A percentile compares a stretch with the other conserved stretches of the same genome.
Conservation (phyloP, 75 land plant genomes). For the Picea sitchensis region DNA sequence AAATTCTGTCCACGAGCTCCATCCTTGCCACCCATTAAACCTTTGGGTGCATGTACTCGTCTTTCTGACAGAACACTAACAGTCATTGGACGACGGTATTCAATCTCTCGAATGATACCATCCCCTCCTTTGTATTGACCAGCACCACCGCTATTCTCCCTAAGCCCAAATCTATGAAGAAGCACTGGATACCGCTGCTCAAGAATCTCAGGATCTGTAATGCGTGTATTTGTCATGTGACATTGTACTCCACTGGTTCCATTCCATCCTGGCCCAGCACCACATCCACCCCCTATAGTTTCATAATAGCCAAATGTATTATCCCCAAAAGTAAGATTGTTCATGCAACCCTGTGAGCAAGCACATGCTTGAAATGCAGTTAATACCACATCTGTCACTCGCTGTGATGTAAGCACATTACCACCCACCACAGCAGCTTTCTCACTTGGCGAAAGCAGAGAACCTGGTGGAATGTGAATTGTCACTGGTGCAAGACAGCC, state of each 20-base stretch:
- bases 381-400: constrained; percentile 88
- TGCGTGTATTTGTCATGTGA: constrained; percentile 98
- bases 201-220: constrained; percentile 98
- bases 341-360: constrained; percentile 99
- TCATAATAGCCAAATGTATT: constrained; percentile 94
- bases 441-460: constrained; percentile 95
- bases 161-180: constrained; percentile 71
- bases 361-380: constrained; percentile 98
- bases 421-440: constrained; percentile 99
- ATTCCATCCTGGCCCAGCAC: constrained; percentile 92
- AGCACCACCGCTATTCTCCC: constrained; percentile 84
- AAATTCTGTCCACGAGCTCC: constrained; percentile 85
- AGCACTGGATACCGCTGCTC: constrained; percentile 98
- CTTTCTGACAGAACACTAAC: constrained; percentile 97
- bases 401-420: constrained; percentile 97
- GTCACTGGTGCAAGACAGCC: constrained; percentile 97
- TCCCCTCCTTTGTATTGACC: constrained; percentile 87
- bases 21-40: constrained; percentile 75
- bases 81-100: constrained; percentile 76
- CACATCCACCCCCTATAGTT: constrained; percentile 97
- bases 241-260: constrained; percentile 98
- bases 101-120: constrained; percentile 86
- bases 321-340: constrained; percentile 97
- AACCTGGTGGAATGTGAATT: constrained; percentile 75
- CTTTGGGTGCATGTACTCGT: constrained; percentile 87